A percentile compares a stretch with the other conserved stretches of the same genome.
Evolutionary conservation across 2,329 filamentous ascomycete genomes (phyloP).

Genomic region (Lachnellula occidentalis): DNA sequence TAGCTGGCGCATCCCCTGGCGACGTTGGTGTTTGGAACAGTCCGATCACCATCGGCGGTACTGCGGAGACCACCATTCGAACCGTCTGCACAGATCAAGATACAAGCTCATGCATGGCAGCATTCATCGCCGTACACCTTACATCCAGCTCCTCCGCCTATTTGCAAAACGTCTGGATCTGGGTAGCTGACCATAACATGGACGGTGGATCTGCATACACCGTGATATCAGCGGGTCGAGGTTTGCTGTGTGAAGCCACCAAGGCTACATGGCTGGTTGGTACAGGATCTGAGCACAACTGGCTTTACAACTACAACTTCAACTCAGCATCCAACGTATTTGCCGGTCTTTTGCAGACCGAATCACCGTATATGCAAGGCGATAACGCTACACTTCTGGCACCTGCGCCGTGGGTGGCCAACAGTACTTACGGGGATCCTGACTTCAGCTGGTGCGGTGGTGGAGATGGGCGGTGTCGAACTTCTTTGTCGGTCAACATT

Average conservation of each 20-base stretch:
- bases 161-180: conserved; percentile 44
- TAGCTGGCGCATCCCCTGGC: conserved; percentile 10
- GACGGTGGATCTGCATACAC: conserved; percentile 35
- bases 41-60: conserved; percentile 40
- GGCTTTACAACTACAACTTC: conserved; percentile 48
- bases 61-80: conserved; percentile 27
- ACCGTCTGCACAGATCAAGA: conserved; percentile 54
- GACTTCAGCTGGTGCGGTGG: conserved; percentile 27
- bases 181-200: conserved; percentile 42
- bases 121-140: conserved; percentile 32
- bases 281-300: conserved; percentile 41
- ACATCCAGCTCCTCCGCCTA: conserved; percentile 39
- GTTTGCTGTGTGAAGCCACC: conserved; percentile 41
- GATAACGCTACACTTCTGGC: conserved; percentile 29
- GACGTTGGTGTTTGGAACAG: conserved; percentile 38
- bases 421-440: conserved; percentile 26
- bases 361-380: conserved; percentile 64
- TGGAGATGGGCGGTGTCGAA: not conserved
- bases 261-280: conserved; percentile 46
- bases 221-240: conserved; percentile 51
- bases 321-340: conserved; percentile 54
- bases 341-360: conserved; percentile 61
- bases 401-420: conserved; percentile 36
- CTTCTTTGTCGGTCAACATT: not conserved
- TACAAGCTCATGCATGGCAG: conserved; percentile 34